Base-by-base conservation (phyloP, 139 green algal genomes). In the Coelastrella sp. region DNA sequence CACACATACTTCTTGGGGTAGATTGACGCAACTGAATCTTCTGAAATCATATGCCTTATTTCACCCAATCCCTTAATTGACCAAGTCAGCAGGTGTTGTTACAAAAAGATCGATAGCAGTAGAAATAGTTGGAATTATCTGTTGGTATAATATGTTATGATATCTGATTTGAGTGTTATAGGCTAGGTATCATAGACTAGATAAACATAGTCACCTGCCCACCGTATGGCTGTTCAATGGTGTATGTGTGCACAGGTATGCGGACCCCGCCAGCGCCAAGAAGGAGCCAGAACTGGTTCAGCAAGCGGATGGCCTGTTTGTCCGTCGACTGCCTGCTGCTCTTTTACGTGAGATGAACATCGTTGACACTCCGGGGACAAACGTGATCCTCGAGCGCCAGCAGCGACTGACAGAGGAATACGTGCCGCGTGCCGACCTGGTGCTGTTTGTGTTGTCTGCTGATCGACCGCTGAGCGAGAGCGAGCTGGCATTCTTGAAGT, bases 291-390 rank as follows among this genome's bases (percentile, higher is more conserved):
- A 90, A 76, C 27, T 94, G 6, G 85, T 91, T 87, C 93, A 96
- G 90, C 87, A 97, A 70, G 75, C 95, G 17, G 98, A 99, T 70
- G 98, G 98, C 22, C 89, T 98, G 85, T 98, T 97, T 78, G 91
- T 96, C n/a, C 90, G 94, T 6, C 94, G 95, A 81, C 92, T 99
- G 75, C 94, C 95, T 0, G 96, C 96, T 0, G 88, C 93, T 12
- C 93, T 99, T 81, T 90, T 96, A 63, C 73, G 93, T 56, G 93
- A 98, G 74, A 93, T 99, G 63, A 98, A 97, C 89, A 95, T 99
- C 63, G 98, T 99, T 78, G 98, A 99, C 94, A 99, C 98, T 0
- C 98, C 96, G 7, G 97, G 98, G 83, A 99, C 98, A 8, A 99
- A 99, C 90, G 98, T 99, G 8, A 98, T 99, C 60, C 90, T 99